These are phyloP conservation scores for Aspergillus affinis DNA, from an alignment of 495 filamentous ascomycete genomes.

Conservation along the genomic window DNA sequence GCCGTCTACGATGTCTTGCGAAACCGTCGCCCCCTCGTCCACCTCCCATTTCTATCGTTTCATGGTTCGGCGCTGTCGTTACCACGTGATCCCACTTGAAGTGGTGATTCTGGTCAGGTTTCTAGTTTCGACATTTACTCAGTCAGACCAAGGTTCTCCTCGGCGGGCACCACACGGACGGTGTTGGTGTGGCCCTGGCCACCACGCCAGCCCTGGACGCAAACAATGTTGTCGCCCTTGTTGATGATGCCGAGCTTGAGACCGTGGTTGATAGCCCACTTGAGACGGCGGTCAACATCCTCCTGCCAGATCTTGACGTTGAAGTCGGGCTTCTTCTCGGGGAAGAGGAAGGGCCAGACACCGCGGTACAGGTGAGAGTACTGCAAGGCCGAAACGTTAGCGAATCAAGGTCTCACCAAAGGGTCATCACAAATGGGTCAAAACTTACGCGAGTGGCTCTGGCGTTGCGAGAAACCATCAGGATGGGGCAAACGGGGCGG, in stretches of 20 bases:
- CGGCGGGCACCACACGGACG: constrained; percentile 67
- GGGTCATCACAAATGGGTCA: background rate
- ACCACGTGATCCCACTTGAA: constrained; percentile 18
- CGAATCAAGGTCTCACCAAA: background rate
- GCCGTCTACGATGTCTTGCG: constrained; percentile 19
- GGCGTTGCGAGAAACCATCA: constrained; percentile 92
- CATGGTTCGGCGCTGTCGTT: constrained; percentile 15
- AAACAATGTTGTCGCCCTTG: constrained; percentile 82
- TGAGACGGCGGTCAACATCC: constrained; percentile 94
- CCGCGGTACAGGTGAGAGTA: constrained; percentile 96
- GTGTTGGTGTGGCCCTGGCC: constrained; percentile 99
- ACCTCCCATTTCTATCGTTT: constrained; percentile 8
- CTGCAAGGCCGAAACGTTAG: constrained; percentile 23
- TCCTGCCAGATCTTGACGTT: constrained; percentile 88
- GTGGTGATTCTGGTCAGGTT: constrained; percentile 1
- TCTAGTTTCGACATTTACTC: constrained; percentile 30
- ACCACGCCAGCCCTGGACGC: constrained; percentile 97
- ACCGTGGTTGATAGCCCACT: constrained; percentile 87
- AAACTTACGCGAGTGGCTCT: constrained; percentile 68
- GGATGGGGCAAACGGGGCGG: constrained; percentile 94
- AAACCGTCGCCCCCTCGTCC: constrained; percentile 15
- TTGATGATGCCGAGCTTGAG: constrained; percentile 79
- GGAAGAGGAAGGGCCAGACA: constrained; percentile 95
- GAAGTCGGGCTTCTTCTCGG: constrained; percentile 92
- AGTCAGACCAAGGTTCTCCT: constrained; percentile 59